Evolutionary conservation across 805 yeast species (phyloP).

Genomic region (Blastobotrys robertii): DNA sequence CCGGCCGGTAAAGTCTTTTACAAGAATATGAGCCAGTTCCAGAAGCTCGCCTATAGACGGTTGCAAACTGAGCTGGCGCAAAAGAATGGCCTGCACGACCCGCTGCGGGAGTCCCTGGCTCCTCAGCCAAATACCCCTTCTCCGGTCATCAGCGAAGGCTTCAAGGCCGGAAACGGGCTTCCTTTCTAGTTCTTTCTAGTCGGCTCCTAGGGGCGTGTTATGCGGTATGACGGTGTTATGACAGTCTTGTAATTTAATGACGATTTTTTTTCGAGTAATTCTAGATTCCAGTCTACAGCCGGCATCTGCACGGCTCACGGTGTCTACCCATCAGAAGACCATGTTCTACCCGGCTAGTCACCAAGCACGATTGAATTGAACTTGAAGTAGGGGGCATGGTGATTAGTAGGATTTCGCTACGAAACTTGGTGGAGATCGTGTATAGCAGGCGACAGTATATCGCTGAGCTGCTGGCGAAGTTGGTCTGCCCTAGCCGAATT

Average conservation of each 20-base stretch:
- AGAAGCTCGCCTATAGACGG: conserved; percentile 18
- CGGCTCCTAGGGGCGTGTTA: too few species aligned
- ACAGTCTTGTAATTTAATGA: not conserved
- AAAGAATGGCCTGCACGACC: not conserved
- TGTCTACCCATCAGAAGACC: too few species aligned
- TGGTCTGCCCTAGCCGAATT: too few species aligned
- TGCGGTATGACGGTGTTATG: too few species aligned
- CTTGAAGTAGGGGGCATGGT: too few species aligned
- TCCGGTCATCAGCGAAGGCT: not conserved
- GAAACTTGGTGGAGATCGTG: not conserved
- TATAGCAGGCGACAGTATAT: not conserved
- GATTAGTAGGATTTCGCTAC: not conserved
- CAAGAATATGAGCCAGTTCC: conserved; percentile 18
- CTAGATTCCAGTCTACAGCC: too few species aligned
- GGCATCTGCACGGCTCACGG: too few species aligned
- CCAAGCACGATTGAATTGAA: too few species aligned
- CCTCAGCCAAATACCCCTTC: not conserved
- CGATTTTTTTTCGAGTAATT: not conserved
- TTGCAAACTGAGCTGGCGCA: conserved; percentile 8
- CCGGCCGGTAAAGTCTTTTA: conserved; percentile 23
- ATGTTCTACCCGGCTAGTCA: too few species aligned
- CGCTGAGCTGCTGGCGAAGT: not conserved
- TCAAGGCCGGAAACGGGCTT: too few species aligned
- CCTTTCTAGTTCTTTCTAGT: too few species aligned
- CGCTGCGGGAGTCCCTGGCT: not conserved